Base-by-base conservation (phyloP, 2,329 filamentous ascomycete species). In the Malbranchea zuffiana region DNA sequence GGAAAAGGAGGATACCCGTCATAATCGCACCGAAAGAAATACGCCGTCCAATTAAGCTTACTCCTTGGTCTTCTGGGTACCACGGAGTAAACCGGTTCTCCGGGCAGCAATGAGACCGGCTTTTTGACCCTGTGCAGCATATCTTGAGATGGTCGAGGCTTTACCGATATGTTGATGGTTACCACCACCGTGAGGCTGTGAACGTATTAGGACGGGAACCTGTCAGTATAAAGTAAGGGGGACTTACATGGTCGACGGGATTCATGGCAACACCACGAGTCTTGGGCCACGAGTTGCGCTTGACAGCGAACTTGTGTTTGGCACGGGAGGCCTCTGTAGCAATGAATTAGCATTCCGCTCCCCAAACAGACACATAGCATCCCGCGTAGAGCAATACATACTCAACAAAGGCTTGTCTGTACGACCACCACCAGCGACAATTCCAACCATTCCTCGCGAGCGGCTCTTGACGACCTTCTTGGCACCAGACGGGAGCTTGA, bases 231-330 rank as follows among this genome's bases (percentile, higher is more conserved):
- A 10, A 8, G 6, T 17, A n/a, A 23, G 39, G 19, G 20, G 34
- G 48, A 51, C 69, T 64, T 71, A 72, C 69, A 79, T 98, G 90
- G 74, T 98, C 90, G 62, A 98, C 90, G 61, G 90, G 90, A 76
- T 98, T 98, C 90, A 98, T 98, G 71, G 90, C 90, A 81, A 98
- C 90, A 95, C 90, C 90, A 90, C 90, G 88, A 78, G 90, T 98
- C 84, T 93, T 95, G 72, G 90, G 90, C 90, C 90, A 98, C 65
- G 80, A 88, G 85, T 98, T 96, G 67, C 90, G 86, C 86, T 98
- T 98, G 74, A 95, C 92, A 57, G 87, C 86, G 74, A 94, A 98
- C 83, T 98, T 98, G 68, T 96, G 88, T 85, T 96, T 98, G 63
- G 90, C 90, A 66, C 90, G 85, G 62, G 88, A 96, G 61, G 90